These are phyloP conservation scores for Starmera stellimalicola DNA, from an alignment of 1,139 yeast genomes.

Conservation along the genomic window DNA sequence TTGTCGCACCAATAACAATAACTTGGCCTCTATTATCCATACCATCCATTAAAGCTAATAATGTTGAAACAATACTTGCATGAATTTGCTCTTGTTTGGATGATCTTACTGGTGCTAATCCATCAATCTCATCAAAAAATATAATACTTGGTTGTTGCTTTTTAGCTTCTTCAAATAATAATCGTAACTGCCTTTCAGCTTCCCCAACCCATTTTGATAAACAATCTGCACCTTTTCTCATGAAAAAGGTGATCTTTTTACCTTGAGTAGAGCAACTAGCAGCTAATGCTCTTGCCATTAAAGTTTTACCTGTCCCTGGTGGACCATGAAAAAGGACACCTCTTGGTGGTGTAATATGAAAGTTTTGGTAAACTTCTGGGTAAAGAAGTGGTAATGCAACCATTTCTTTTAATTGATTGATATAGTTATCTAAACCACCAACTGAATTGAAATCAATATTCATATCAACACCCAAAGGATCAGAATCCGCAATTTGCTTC, in stretches of 20 bases:
- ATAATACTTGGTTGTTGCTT: slow-evolving; percentile 94
- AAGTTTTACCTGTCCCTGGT: slow-evolving; percentile 98
- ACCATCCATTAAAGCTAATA: slow-evolving; percentile 96
- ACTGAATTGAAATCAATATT: slow-evolving; percentile 83
- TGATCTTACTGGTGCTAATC: slow-evolving; percentile 94
- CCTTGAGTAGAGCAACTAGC: slow-evolving; percentile 79
- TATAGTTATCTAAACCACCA: slow-evolving; percentile 89
- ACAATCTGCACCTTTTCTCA: slow-evolving; percentile 98
- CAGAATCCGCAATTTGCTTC: slow-evolving; percentile 77
- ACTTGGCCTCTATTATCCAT: slow-evolving; percentile 98
- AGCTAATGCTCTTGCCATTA: slow-evolving; percentile 96
- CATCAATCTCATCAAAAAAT: slow-evolving; percentile 96
- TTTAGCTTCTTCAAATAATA: slow-evolving; percentile 90
- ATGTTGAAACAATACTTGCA: slow-evolving; percentile 91
- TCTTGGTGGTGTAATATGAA: slow-evolving; percentile 91
- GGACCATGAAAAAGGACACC: slow-evolving; percentile 99
- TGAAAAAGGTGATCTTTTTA: slow-evolving; percentile 85
- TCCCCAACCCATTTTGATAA: slow-evolving; percentile 99
- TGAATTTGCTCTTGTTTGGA: slow-evolving; percentile 97
- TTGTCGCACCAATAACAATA: slow-evolving; percentile 95
- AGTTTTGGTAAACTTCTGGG: slow-evolving; percentile 88
- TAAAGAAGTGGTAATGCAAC: slow-evolving; percentile 86
- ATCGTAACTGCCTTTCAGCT: slow-evolving; percentile 88
- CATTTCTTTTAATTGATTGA: slow-evolving; percentile 93
- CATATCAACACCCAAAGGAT: slow-evolving; percentile 91